These are phyloP conservation scores for Coemansia sp. DNA, from an alignment of 192 early-diverging fungal species.

Conservation along the genomic window DNA sequence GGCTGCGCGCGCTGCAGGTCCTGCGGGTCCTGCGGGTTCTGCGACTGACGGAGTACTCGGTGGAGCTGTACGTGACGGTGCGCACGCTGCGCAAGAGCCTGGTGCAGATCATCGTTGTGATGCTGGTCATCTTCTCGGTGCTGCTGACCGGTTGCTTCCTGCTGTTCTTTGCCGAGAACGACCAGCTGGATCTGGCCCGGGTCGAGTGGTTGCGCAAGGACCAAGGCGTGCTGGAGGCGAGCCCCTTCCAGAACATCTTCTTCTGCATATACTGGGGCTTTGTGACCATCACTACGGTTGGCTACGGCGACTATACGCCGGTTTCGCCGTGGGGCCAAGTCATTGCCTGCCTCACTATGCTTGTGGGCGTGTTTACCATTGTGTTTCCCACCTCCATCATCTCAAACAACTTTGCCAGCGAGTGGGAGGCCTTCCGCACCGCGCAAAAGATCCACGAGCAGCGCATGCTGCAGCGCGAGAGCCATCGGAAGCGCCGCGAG, in stretches of 20 bases:
- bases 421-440: constrained; percentile 47
- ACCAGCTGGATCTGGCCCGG: constrained; percentile 16
- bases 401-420: constrained; percentile 50
- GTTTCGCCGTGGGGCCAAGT: constrained; percentile 48
- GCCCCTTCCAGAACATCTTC: constrained; percentile 52
- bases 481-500: constrained; percentile 15
- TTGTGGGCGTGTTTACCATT: constrained; percentile 52
- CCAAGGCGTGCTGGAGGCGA: constrained; percentile 29
- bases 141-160: constrained; percentile 37
- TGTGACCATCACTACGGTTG: constrained; percentile 52
- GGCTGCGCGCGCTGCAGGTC: constrained; percentile 37
- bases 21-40: constrained; percentile 40
- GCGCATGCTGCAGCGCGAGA: constrained; percentile 18
- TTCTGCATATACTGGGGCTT: constrained; percentile 52
- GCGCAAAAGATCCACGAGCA: constrained; percentile 36
- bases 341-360: constrained; percentile 48
- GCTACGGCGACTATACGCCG: constrained; percentile 52
- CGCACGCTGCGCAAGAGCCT: constrained; percentile 39
- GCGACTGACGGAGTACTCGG: constrained; percentile 37
- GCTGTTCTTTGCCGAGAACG: constrained; percentile 43
- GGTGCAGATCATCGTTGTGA: constrained; percentile 34
- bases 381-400: constrained; percentile 55
- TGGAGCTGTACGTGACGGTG: constrained; percentile 41
- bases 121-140: constrained; percentile 25
- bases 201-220: constrained; percentile 43